Evolutionary conservation across 371 early-diverging fungal species (phyloP), one percentile per base, ranked within the genome.

Genomic region (Conidiobolus incongruus): DNA sequence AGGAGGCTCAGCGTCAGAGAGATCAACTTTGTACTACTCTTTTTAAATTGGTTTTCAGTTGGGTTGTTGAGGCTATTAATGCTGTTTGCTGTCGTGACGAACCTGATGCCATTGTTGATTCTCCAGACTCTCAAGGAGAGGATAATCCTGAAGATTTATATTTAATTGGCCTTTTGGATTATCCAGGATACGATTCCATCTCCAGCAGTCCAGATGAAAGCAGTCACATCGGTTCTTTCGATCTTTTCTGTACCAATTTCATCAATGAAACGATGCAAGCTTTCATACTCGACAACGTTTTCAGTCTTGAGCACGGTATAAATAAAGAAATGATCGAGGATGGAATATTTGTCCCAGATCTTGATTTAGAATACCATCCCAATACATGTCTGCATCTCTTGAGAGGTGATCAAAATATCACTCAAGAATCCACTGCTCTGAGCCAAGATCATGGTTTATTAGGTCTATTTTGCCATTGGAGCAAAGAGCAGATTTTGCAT

Each of bases 41-140:
- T 6, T 91, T 88, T 53, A 70, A 75, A 11, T 66, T 88, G 11
- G 50, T 91, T 24, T 77, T 87, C 51, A 65, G 72, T 13, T 92
- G 89, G 82, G 50, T 94, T 15, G 72, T 89, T 12, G 93, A 91
- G 51, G 75, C 75, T 39, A 64, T 87, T 55, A 92, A 92, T 56
- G 54, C 60, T 16, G 72, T 77, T 31, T 61, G 86, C 23, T 72
- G 71, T 49, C 63, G 62, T 30, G 68, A 70, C 3, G 60, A 65
- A 15, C 66, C 63, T 15, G 38, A 17, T 10, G 59, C 70, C 2
- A n/a, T n/a, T n/a, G n/a, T n/a, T n/a, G n/a, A n/a, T n/a, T n/a
- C n/a, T n/a, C n/a, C n/a, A n/a, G n/a, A n/a, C n/a, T n/a, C n/a
- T n/a, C n/a, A n/a, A n/a, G n/a, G n/a, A n/a, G n/a, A n/a, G n/a